phyloP scores from a whole-genome alignment of 2,329 filamentous ascomycete species.

The Ceratocystis destructans region DNA sequence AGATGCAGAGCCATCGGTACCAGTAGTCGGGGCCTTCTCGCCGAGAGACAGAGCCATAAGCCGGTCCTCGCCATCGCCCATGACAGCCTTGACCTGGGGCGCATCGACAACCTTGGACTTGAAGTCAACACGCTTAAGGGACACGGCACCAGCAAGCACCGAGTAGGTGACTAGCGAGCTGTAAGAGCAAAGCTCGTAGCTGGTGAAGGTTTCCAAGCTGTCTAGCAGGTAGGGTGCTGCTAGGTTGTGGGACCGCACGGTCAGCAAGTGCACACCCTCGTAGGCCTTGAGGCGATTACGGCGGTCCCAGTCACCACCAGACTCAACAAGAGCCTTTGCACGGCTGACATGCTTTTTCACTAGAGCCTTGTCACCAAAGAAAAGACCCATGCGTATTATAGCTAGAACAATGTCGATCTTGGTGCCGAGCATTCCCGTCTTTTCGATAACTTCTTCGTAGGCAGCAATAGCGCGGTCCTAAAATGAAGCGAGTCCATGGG shows the following conservation, averaged over 20 bases:
- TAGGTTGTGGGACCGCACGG: constrained; percentile 75
- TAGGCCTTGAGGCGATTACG: constrained; percentile 98
- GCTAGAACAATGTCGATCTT: constrained; percentile 96
- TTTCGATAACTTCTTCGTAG: constrained; percentile 88
- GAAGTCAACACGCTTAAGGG: constrained; percentile 93
- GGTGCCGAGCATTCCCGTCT: constrained; percentile 89
- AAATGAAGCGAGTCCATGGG: not conserved
- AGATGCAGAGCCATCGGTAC: constrained; percentile 23
- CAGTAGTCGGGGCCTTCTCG: constrained; percentile 52
- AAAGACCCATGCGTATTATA: constrained; percentile 87
- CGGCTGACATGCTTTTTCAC: constrained; percentile 92
- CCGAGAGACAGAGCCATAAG: constrained; percentile 68
- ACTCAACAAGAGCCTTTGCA: constrained; percentile 78
- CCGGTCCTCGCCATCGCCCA: constrained; percentile 81
- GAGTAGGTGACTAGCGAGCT: constrained; percentile 90
- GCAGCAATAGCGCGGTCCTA: constrained; percentile 88
- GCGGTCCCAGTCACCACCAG: constrained; percentile 95
- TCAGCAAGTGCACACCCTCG: constrained; percentile 85
- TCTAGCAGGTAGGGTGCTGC: constrained; percentile 90
- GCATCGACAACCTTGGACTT: constrained; percentile 98
- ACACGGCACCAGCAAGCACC: constrained; percentile 84
- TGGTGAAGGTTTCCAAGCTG: constrained; percentile 94
- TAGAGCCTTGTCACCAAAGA: constrained; percentile 84
- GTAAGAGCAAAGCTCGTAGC: constrained; percentile 96
- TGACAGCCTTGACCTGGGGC: constrained; percentile 92